phyloP scores from a whole-genome alignment of 768 basidiomycete genomes.

The Russula compacta region DNA sequence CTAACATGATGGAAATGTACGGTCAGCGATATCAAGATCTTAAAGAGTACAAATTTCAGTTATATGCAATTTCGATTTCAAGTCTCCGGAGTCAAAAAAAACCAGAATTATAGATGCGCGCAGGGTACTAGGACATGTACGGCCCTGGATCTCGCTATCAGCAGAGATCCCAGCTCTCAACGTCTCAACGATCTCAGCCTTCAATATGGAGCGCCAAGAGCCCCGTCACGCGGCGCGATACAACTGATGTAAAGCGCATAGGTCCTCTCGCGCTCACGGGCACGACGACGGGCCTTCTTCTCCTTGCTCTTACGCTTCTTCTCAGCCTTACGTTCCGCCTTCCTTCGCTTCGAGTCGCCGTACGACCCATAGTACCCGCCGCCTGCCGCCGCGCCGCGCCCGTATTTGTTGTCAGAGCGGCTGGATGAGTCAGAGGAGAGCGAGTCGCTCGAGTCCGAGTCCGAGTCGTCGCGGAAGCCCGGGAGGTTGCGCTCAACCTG shows the following conservation, averaged over 20 bases:
- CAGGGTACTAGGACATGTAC: not conserved
- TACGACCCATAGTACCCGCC: conserved; percentile 26
- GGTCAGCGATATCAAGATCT: not conserved
- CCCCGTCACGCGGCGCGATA: conserved; percentile 27
- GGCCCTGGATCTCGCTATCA: not conserved
- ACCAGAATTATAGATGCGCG: not conserved
- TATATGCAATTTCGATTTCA: not conserved
- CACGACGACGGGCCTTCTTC: conserved; percentile 51
- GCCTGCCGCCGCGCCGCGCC: conserved; percentile 27
- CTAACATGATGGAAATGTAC: not conserved
- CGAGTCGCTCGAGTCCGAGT: conserved; percentile 32
- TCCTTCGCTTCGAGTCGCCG: conserved; percentile 43
- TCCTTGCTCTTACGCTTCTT: conserved; percentile 54
- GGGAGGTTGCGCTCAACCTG: conserved; percentile 45
- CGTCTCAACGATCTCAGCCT: not conserved
- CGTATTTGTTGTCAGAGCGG: conserved; percentile 33
- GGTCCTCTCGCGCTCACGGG: conserved; percentile 49
- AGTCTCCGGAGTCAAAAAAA: not conserved
- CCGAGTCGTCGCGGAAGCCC: conserved; percentile 35
- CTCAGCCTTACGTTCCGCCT: conserved; percentile 46
- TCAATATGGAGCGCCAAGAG: conserved; percentile 15
- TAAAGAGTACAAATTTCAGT: not conserved
- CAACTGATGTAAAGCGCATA: conserved; percentile 58
- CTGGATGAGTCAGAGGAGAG: conserved; percentile 28
- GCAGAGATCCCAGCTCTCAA: not conserved